These are phyloP conservation scores for Camellia oleifera DNA, from an alignment of 179 eudicot species.

Conservation along the genomic window DNA sequence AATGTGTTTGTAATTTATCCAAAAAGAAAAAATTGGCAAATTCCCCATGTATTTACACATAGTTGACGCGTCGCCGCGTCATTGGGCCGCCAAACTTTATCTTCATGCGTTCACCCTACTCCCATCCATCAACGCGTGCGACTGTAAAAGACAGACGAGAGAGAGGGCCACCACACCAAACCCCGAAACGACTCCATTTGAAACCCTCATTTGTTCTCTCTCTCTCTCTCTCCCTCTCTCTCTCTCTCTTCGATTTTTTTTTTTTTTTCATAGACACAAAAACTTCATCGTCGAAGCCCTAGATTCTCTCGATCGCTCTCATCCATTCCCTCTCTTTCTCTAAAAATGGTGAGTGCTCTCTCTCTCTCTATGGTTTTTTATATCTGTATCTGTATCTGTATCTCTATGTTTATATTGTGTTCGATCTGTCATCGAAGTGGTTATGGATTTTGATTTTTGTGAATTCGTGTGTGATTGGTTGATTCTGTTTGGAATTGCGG, in stretches of 20 bases:
- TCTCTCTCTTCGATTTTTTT: not conserved
- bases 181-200: not conserved
- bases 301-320: conserved; percentile 9
- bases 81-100: not conserved
- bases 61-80: not conserved
- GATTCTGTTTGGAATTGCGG: not conserved
- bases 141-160: not conserved
- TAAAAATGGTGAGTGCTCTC: conserved; percentile 10
- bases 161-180: not conserved
- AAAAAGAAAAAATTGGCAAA: too few species aligned
- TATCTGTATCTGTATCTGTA: not conserved
- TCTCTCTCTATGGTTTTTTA: not conserved
- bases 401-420: not conserved
- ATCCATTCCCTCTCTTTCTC: not conserved
- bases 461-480: not conserved
- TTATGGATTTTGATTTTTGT: not conserved
- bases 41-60: too few species aligned
- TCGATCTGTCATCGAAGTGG: not conserved
- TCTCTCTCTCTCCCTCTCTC: not conserved
- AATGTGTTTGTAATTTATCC: too few species aligned
- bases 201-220: not conserved
- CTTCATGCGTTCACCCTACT: not conserved
- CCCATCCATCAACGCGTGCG: too few species aligned
- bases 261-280: not conserved
- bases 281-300: conserved; percentile 1